Conservation (phyloP, 345 rosid species). For the Pistacia integerrima region DNA sequence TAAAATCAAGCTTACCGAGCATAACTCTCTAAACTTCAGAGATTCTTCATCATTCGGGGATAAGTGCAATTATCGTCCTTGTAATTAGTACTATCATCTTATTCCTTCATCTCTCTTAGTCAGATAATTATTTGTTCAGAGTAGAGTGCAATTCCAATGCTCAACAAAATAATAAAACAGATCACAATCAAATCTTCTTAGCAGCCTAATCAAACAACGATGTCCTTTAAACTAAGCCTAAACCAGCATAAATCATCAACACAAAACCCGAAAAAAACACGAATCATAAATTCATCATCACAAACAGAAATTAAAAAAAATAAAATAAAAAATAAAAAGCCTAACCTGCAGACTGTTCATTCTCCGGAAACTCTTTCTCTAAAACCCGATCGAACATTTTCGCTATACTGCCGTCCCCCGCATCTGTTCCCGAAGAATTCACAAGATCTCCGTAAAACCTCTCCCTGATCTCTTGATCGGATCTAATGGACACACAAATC, state of each 20-base stretch:
- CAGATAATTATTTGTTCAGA: background rate
- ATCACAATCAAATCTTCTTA: background rate
- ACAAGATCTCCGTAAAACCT: slow-evolving; percentile 86
- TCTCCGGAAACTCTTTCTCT: slow-evolving; percentile 90
- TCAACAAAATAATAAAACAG: background rate
- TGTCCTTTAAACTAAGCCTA: background rate
- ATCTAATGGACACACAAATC: slow-evolving; percentile 52
- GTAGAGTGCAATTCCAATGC: background rate
- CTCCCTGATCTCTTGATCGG: slow-evolving; percentile 82
- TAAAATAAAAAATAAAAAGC: background rate
- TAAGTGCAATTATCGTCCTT: background rate
- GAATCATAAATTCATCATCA: slow-evolving; percentile 3
- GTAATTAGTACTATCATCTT: background rate
- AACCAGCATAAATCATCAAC: background rate
- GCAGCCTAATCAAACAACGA: background rate
- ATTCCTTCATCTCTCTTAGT: background rate
- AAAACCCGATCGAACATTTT: slow-evolving; percentile 94
- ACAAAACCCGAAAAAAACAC: background rate
- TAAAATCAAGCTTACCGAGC: background rate
- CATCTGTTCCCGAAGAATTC: slow-evolving; percentile 66
- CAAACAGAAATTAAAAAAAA: background rate
- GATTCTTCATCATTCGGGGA: background rate
- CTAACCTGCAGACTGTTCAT: slow-evolving; percentile 89
- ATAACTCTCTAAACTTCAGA: background rate
- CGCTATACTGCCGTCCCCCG: slow-evolving; percentile 80